Evolutionary conservation across 1,139 yeast species (phyloP).

Genomic region (Nakaseomyces uthaithaninus): DNA sequence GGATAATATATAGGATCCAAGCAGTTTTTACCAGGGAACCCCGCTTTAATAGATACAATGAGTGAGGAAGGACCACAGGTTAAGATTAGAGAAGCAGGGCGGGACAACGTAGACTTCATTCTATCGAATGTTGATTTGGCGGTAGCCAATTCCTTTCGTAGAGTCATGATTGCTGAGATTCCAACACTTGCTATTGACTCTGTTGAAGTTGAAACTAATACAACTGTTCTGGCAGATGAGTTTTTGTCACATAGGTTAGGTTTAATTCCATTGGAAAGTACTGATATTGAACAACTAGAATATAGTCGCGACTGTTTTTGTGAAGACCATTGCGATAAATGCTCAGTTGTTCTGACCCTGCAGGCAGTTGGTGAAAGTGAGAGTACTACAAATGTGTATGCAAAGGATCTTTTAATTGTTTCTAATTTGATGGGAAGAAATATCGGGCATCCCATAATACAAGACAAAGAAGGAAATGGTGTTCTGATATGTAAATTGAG

Average conservation of each 20-base stretch:
- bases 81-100: slow-evolving; percentile 77
- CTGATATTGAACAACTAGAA: slow-evolving; percentile 68
- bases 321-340: slow-evolving; percentile 92
- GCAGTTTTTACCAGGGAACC: too few species aligned
- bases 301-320: slow-evolving; percentile 95
- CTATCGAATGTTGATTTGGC: slow-evolving; percentile 81
- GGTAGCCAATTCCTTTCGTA: slow-evolving; percentile 83
- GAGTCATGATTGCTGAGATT: slow-evolving; percentile 91
- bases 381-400: slow-evolving; percentile 80
- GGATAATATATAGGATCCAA: too few species aligned
- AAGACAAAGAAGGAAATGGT: slow-evolving; percentile 72
- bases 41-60: too few species aligned
- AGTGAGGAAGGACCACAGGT: slow-evolving; percentile 63
- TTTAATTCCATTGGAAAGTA: slow-evolving; percentile 76
- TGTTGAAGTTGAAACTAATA: slow-evolving; percentile 87
- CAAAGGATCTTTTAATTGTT: slow-evolving; percentile 66
- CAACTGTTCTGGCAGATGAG: slow-evolving; percentile 94
- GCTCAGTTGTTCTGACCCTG: slow-evolving; percentile 79
- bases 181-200: slow-evolving; percentile 94
- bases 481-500: slow-evolving; percentile 83
- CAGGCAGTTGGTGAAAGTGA: slow-evolving; percentile 86
- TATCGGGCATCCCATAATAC: slow-evolving; percentile 77
- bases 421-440: slow-evolving; percentile 36
- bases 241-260: slow-evolving; percentile 91
- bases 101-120: slow-evolving; percentile 84